A percentile compares a stretch with the other conserved stretches of the same genome.
Evolutionary conservation across 2,329 filamentous ascomycete species (phyloP).

Genomic region (Ascochyta fabae): DNA sequence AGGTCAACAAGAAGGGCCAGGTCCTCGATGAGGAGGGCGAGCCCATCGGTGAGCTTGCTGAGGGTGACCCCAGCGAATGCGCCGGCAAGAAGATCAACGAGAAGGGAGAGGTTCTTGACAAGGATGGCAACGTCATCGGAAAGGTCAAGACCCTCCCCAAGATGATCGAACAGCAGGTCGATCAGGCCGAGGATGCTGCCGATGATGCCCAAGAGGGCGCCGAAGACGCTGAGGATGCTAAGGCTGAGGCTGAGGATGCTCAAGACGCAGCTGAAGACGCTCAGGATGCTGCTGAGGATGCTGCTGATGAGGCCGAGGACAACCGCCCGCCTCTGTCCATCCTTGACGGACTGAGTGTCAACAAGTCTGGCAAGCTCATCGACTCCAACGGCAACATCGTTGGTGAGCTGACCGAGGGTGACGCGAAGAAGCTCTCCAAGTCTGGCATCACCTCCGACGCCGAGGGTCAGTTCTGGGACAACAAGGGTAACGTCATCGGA

Average conservation of each 20-base stretch:
- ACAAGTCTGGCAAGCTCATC: conserved; percentile 60
- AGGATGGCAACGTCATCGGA: conserved; percentile 68
- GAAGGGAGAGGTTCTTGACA: conserved; percentile 69
- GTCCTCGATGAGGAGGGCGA: conserved; percentile 61
- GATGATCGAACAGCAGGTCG: conserved; percentile 46
- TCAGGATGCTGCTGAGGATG: conserved; percentile 43
- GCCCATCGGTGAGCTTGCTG: conserved; percentile 59
- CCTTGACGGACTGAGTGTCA: conserved; percentile 57
- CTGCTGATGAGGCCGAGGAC: conserved; percentile 39
- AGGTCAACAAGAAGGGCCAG: conserved; percentile 66
- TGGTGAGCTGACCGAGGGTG: conserved; percentile 58
- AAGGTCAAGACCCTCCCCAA: conserved; percentile 62
- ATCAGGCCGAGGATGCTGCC: conserved; percentile 36
- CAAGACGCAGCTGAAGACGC: conserved; percentile 37
- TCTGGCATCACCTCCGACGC: conserved; percentile 53
- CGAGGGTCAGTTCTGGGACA: conserved; percentile 61
- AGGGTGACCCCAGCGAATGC: conserved; percentile 67
- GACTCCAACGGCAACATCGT: conserved; percentile 55
- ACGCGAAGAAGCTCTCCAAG: conserved; percentile 61
- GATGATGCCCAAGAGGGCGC: conserved; percentile 41
- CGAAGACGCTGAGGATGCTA: conserved; percentile 41
- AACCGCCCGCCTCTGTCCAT: conserved; percentile 56
- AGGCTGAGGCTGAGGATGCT: conserved; percentile 39
- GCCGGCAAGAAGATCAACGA: conserved; percentile 70
- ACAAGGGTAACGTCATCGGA: conserved; percentile 60